Percentiles rank a stretch among this genome's conserved stretches.
Conservation (phyloP, 129 eudicot species). For the Chrysanthemum makinoi region DNA sequence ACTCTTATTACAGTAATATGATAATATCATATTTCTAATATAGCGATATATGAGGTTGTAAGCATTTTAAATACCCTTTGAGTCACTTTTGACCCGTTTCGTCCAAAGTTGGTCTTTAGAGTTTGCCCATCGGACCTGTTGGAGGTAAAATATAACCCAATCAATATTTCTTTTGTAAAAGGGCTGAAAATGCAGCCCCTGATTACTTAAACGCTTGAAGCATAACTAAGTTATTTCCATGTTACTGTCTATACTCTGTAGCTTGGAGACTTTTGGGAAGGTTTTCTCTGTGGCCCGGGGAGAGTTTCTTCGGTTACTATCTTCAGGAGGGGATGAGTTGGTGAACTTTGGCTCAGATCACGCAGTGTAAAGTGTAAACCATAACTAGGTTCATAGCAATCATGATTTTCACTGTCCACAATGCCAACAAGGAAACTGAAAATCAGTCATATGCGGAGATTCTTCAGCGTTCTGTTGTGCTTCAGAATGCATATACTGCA, state of each 20-base stretch:
- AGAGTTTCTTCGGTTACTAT: constrained; percentile 64
- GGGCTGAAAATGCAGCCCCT: neutral
- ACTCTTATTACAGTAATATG: no score
- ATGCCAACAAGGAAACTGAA: constrained; percentile 68
- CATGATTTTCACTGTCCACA: constrained; percentile 77
- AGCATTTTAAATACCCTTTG: constrained; percentile 1
- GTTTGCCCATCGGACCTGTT: neutral
- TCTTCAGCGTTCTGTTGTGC: constrained; percentile 78
- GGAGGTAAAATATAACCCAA: neutral
- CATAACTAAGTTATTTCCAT: constrained; percentile 3
- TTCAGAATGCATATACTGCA: constrained; percentile 81
- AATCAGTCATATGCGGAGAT: constrained; percentile 85
- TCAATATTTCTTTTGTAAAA: no score
- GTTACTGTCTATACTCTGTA: constrained; percentile 37
- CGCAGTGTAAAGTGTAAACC: constrained; percentile 65
- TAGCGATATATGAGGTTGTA: constrained; percentile 1
- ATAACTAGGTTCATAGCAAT: constrained; percentile 67
- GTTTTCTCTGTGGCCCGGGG: constrained; percentile 55
- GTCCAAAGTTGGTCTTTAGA: neutral
- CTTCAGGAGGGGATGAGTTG: constrained; percentile 62
- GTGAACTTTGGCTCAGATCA: constrained; percentile 62
- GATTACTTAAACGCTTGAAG: neutral
- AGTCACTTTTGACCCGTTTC: neutral
- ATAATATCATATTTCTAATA: neutral
- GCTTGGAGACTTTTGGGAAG: constrained; percentile 90